Evolutionary conservation across 2,329 filamentous ascomycete species (phyloP).

Genomic region (Fusarium mundagurra): DNA sequence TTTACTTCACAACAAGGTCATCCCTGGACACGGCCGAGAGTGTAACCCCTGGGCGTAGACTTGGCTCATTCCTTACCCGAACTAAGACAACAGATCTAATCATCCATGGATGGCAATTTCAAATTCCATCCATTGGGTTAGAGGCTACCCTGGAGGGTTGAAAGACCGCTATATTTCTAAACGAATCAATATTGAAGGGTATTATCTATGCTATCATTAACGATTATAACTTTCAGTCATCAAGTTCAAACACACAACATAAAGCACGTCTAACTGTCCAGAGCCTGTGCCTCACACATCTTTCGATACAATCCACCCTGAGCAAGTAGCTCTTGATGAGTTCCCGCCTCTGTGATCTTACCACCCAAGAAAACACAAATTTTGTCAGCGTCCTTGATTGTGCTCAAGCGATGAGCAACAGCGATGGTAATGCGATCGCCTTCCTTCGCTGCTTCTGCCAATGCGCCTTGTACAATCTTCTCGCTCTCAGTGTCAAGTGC

Average conservation of each 20-base stretch:
- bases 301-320: slow-evolving; percentile 58
- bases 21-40: neutral
- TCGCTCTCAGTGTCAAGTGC: slow-evolving; percentile 43
- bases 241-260: neutral
- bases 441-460: slow-evolving; percentile 77
- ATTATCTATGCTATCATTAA: slow-evolving; percentile 29
- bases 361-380: slow-evolving; percentile 71
- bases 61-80: slow-evolving; percentile 10
- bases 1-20: neutral
- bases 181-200: neutral
- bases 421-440: slow-evolving; percentile 58
- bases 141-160: neutral
- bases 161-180: neutral
- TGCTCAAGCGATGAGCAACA: slow-evolving; percentile 92
- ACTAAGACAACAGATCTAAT: neutral
- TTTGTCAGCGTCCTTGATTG: slow-evolving; percentile 78
- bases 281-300: slow-evolving; percentile 57
- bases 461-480: slow-evolving; percentile 75
- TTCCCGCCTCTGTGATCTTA: slow-evolving; percentile 65
- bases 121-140: neutral
- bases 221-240: slow-evolving; percentile 1
- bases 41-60: neutral
- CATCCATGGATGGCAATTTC: neutral
- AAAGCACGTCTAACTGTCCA: slow-evolving; percentile 40
- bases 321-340: slow-evolving; percentile 64